phyloP scores from a whole-genome alignment of 2,329 filamentous ascomycete species.

The Tolypocladium pustulatum region DNA sequence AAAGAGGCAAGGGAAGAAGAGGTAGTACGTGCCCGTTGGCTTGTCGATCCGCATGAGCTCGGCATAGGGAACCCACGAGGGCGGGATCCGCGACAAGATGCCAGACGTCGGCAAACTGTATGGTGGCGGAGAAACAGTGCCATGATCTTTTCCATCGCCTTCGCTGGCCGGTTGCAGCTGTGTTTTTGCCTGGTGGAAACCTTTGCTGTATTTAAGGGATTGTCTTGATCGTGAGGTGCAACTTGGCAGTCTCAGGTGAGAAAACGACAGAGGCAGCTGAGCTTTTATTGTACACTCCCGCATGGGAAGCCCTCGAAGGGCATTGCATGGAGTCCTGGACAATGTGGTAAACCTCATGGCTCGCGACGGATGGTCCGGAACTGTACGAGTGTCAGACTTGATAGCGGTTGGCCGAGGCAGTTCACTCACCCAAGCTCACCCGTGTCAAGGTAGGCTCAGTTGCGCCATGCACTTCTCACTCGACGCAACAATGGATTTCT shows the following conservation, averaged over 20 bases:
- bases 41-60: slow-evolving; percentile 76
- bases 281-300: not conserved
- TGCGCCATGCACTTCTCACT: not conserved
- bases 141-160: not conserved
- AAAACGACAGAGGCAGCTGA: not conserved
- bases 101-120: slow-evolving; percentile 65
- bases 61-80: slow-evolving; percentile 66
- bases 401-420: not conserved
- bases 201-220: slow-evolving; percentile 6
- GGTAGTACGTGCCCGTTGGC: slow-evolving; percentile 71
- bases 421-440: not conserved
- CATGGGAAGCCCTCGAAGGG: not conserved
- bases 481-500: not conserved
- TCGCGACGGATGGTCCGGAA: not conserved
- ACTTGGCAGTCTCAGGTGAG: not conserved
- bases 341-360: not conserved
- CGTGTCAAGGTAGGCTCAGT: not conserved
- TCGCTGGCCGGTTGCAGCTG: slow-evolving; percentile 6
- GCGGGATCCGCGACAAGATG: slow-evolving; percentile 57
- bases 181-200: slow-evolving; percentile 14
- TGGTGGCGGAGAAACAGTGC: slow-evolving; percentile 7
- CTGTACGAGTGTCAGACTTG: not conserved
- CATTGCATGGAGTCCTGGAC: not conserved
- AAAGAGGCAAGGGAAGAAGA: slow-evolving; percentile 79
- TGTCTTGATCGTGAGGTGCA: not conserved